These are phyloP conservation scores for Cucurbita ficifolia DNA, from an alignment of 306 rosid genomes.

Conservation along the genomic window DNA sequence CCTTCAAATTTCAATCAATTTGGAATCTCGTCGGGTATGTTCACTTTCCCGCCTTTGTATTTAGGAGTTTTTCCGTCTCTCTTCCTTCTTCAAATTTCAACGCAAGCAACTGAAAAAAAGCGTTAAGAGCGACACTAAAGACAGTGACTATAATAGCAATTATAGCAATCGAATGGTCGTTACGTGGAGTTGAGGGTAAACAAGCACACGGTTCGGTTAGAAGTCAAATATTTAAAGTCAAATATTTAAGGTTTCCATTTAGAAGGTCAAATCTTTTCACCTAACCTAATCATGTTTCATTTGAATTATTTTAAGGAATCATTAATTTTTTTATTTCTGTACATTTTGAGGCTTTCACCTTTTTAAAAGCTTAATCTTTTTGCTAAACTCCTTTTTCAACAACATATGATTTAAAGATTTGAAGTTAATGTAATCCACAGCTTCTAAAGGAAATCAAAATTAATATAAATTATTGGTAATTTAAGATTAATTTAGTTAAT, in stretches of 20 bases:
- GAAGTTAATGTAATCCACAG: not conserved
- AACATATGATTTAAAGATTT: not conserved
- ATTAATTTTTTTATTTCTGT: not conserved
- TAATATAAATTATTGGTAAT: too few relatives aligned
- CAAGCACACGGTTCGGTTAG: not conserved
- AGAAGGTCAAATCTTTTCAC: not conserved
- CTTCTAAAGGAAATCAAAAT: not conserved
- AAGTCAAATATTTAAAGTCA: not conserved
- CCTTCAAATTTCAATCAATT: not conserved
- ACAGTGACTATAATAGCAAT: too few relatives aligned
- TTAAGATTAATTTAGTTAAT: too few relatives aligned
- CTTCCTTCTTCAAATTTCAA: not conserved
- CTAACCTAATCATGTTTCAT: not conserved
- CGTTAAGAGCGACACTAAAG: not conserved
- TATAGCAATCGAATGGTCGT: not conserved
- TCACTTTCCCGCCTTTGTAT: not conserved
- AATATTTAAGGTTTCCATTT: not conserved
- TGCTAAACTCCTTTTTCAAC: not conserved
- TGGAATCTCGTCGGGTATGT: not conserved
- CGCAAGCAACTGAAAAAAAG: not conserved
- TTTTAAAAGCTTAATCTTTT: not conserved
- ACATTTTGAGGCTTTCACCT: not conserved
- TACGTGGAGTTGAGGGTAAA: not conserved
- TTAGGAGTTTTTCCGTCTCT: not conserved
- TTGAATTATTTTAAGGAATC: not conserved